phyloP scores from a whole-genome alignment of 2,329 filamentous ascomycete genomes.

The Pseudogymnoascus sp. region DNA sequence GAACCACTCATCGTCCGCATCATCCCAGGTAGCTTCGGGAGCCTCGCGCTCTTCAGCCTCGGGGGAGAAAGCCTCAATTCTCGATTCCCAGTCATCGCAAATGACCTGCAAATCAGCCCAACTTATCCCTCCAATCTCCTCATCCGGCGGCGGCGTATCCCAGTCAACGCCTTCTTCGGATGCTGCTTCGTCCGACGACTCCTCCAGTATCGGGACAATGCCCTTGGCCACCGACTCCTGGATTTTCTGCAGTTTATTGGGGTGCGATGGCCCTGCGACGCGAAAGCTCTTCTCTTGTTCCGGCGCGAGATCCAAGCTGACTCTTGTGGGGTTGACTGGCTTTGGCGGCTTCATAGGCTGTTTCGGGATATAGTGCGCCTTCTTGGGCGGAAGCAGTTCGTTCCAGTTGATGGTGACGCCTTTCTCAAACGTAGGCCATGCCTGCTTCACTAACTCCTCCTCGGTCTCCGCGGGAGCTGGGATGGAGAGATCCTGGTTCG shows the following conservation, averaged over 20 bases:
- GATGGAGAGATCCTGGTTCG: slow-evolving; percentile 53
- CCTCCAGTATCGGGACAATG: slow-evolving; percentile 37
- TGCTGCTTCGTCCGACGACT: slow-evolving; percentile 30
- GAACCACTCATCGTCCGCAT: slow-evolving; percentile 54
- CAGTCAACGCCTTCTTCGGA: slow-evolving; percentile 43
- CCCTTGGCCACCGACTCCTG: slow-evolving; percentile 43
- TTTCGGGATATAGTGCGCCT: slow-evolving; percentile 69
- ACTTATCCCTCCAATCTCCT: slow-evolving; percentile 64
- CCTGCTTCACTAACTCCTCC: slow-evolving; percentile 65
- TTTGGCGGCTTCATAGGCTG: slow-evolving; percentile 71
- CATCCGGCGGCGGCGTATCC: slow-evolving; percentile 42
- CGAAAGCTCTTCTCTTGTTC: slow-evolving; percentile 84
- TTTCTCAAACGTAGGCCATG: slow-evolving; percentile 73
- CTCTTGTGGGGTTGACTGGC: slow-evolving; percentile 74
- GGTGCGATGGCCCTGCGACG: slow-evolving; percentile 52
- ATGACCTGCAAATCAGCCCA: slow-evolving; percentile 76
- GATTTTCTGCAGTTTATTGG: slow-evolving; percentile 46
- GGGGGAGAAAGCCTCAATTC: slow-evolving; percentile 34
- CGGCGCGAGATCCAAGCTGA: slow-evolving; percentile 73
- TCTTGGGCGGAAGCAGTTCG: slow-evolving; percentile 72
- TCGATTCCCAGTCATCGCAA: slow-evolving; percentile 75
- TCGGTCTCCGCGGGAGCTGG: slow-evolving; percentile 64
- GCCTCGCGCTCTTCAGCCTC: slow-evolving; percentile 26
- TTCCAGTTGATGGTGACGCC: slow-evolving; percentile 70
- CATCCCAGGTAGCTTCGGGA: slow-evolving; percentile 25